Base-by-base conservation (phyloP, 2,329 filamentous ascomycete species). In the Claviceps pazoutovae region DNA sequence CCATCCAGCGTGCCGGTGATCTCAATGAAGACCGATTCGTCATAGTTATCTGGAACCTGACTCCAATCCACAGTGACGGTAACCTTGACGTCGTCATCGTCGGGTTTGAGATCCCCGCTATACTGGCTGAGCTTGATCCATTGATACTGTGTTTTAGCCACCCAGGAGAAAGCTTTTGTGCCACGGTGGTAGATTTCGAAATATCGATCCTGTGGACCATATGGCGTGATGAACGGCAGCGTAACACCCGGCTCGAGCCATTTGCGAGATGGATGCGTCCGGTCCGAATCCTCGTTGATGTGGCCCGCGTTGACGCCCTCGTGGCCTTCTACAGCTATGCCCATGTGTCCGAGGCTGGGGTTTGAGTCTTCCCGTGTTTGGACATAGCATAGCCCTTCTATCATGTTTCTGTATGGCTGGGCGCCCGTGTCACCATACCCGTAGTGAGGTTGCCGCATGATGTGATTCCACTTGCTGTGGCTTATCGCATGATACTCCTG, bases 381-480 rank as follows among this genome's bases (percentile, higher is more conserved):
- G 1, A 79, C 72, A 56, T 76, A 80, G 46, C 71, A 74, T 9
- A 76, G 66, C 7, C 81, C 78, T 3, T 70, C 64, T 23, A 73
- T 69, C 61, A 80, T 74, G 57, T 78, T 81, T 4, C 74, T 68
- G 2, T 80, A 70, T 2, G 76, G 74, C 17, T 56, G 54, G 2
- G 53, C 55, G 1, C 58, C 56, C 6, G 50, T 55, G 19, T 54
- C 53, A 4, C 54, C 55, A 7, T 75, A 76, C 56, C 82, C 64
- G 45, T 70, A 71, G 56, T 72, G 71, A 1, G 68, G 64, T 57
- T 73, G 76, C 21, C 73, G 68, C 60, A 80, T 67, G 54, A 80
- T 76, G 59, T 78, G 67, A 55, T 73, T 72, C 77, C 77, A 79
- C 60, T 80, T 80, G 0, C 77, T 74, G 54, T 65, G 62, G 0